Evolutionary conservation across 352 stramenopile genomes (phyloP).

Genomic region (Phytopythium litorale): DNA sequence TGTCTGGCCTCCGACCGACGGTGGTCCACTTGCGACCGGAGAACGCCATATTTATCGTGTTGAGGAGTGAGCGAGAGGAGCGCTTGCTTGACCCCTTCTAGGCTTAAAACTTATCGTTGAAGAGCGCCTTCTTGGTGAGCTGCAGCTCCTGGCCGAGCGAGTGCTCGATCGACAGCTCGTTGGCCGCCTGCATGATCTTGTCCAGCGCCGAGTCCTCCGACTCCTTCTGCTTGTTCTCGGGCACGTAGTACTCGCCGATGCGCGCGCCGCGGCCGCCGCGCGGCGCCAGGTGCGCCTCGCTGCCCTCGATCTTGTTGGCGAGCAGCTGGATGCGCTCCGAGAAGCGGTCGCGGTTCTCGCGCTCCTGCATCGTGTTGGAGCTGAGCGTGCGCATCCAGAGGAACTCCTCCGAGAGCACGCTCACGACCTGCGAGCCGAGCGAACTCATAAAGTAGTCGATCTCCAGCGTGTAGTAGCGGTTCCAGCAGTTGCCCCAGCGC

Average conservation of each 20-base stretch:
- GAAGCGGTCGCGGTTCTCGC: constrained; percentile 87
- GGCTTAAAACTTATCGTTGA: constrained; percentile 73
- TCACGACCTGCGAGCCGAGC: constrained; percentile 89
- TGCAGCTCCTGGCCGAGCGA: constrained; percentile 78
- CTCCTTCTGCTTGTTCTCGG: constrained; percentile 77
- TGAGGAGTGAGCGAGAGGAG: constrained; percentile 1
- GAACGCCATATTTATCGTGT: constrained; percentile 7
- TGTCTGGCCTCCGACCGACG: too few species aligned
- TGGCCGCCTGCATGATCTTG: constrained; percentile 83
- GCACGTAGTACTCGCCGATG: constrained; percentile 85
- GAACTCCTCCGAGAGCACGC: constrained; percentile 92
- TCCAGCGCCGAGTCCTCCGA: constrained; percentile 77
- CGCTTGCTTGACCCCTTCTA: neutral
- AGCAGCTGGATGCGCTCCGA: constrained; percentile 87
- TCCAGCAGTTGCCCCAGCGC: constrained; percentile 96
- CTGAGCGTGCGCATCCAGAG: constrained; percentile 91
- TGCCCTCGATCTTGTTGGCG: constrained; percentile 80
- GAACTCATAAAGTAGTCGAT: constrained; percentile 98
- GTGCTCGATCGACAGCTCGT: constrained; percentile 85
- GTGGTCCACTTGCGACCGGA: neutral
- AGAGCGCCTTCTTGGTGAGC: constrained; percentile 79
- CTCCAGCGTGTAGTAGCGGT: constrained; percentile 93
- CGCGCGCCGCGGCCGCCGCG: constrained; percentile 47
- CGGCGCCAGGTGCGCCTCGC: constrained; percentile 55
- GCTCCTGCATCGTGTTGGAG: constrained; percentile 88